Conservation (phyloP, 2,329 filamentous ascomycete species). For the Ophiostoma ulmi region DNA sequence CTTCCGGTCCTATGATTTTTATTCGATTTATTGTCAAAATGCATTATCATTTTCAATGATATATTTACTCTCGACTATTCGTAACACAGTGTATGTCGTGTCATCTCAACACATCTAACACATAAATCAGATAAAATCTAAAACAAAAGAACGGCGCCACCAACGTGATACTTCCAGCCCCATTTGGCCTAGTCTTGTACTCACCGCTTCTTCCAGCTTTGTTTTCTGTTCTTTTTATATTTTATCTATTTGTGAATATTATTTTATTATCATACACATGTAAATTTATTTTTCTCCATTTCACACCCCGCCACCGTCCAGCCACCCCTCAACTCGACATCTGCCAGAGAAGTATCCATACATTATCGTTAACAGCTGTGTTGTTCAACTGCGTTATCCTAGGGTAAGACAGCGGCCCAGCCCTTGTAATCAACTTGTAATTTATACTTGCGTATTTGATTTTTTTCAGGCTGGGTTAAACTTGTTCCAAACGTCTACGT, state of each 20-base stretch:
- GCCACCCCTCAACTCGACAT: conserved; percentile 16
- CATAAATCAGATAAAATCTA: conserved; percentile 4
- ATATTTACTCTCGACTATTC: no score
- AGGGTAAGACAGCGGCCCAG: conserved; percentile 5
- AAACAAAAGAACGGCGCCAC: conserved; percentile 14
- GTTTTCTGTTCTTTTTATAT: not conserved
- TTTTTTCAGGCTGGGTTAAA: no score
- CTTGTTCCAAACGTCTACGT: no score
- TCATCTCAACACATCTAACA: not conserved
- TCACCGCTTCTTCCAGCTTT: conserved; percentile 26
- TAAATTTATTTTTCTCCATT: conserved; percentile 22
- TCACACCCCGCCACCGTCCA: conserved; percentile 18
- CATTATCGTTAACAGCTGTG: conserved; percentile 10
- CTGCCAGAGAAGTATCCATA: conserved; percentile 5
- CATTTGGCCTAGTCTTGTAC: conserved; percentile 24
- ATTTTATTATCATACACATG: not conserved
- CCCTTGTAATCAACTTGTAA: not conserved
- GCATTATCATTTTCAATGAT: no score
- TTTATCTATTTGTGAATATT: not conserved
- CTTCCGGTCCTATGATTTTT: not conserved
- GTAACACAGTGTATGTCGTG: not conserved
- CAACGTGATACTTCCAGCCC: conserved; percentile 24
- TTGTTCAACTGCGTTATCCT: not conserved
- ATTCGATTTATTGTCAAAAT: no score
- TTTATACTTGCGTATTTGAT: not conserved